Base-by-base conservation (phyloP, 148 eudicot genomes). In the Persicaria tinctoria region DNA sequence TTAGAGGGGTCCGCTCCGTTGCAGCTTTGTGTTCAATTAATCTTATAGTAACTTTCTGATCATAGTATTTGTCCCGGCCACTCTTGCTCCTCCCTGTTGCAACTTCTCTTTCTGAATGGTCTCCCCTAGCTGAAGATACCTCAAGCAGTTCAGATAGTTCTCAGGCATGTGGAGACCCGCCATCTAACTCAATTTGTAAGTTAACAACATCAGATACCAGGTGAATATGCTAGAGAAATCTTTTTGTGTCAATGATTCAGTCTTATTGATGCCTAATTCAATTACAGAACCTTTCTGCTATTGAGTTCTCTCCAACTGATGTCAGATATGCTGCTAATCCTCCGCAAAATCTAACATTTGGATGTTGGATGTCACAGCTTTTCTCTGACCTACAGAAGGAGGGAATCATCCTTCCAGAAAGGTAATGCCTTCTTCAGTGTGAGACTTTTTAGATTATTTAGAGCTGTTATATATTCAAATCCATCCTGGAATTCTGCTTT, bases 21-120 rank as follows among this genome's bases (percentile, higher is more conserved):
- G 9, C 44, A 60, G 18, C 16, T 73, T 9, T 8, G 13, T 54
- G 3, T 23, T n/a, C 18, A n/a, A 32, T 62, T 63, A n/a, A 60
- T 50, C 50, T 46, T 12, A 32, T 38, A 16, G 56, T 23, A 50
- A 51, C 69, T 48, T 75, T 70, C 72, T 79, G 72, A 38, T 83
- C 55, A 74, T 75, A 89, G 93, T 77, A 56, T 57, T 78, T 89
- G 79, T 89, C 89, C 8, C 85, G 81, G 75, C 93, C 93, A 68
- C 80, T 89, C 74, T 47, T 89, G 62, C 71, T 80, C 72, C 87
- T 89, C 49, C 80, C 90, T 45, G 72, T 89, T 70, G 84, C 86
- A 46, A 82, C 90, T 27, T 51, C 81, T 50, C 47, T 89, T 69
- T 80, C 84, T 71, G 87, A 82, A 79, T 71, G 74, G 77, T 75